Base-by-base conservation (phyloP, 1,284 basidiomycete genomes). In the Marasmius tenuissimus region DNA sequence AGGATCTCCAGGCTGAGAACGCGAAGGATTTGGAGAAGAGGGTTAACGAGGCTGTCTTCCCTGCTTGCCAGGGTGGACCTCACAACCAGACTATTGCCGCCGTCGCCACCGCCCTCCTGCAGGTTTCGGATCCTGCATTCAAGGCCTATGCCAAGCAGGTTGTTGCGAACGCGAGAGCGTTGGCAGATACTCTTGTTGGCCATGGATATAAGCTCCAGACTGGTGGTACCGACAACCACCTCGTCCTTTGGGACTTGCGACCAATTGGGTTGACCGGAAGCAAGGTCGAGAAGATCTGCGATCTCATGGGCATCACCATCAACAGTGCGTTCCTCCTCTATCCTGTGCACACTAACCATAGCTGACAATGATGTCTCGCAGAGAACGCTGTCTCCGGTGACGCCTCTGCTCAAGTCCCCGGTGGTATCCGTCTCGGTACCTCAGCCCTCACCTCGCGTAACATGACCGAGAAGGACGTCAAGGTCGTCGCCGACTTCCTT, bases 41-140 rank as follows among this genome's bases (percentile, higher is more conserved):
- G 61, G 90, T 99, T 72, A 99, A 99, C 77, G 94, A 96, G 53
- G 96, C 97, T 65, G 97, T 99, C 69, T 99, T 99, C 91, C 97
- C 97, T 61, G 97, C 97, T 51, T 99, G 97, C 87, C 97, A 99
- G 82, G 97, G 97, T 81, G 97, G 97, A 58, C 97, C 97, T 56
- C 97, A 99, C 85, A 99, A 99, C 85, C 97, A 93, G 89, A 96
- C 97, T 68, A 99, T 99, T 65, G 97, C 97, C 58, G 95, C 89
- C 75, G 86, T 99, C 68, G 96, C 96, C 60, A 97, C 96, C 20
- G 85, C 97, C n/a, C 89, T 99, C 67, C 90, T 92, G 73, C 97
- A 99, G 78, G 97, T 89, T 45, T 84, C 92, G 67, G 89, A 93
- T 73, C 97, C 97, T 11, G 88, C 87, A 39, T 99, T 93, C 87